A percentile compares a stretch with the other conserved stretches of the same genome.
Conservation (phyloP, 225 moss, liverwort and hornwort species). For the Takakia lepidozioides region DNA sequence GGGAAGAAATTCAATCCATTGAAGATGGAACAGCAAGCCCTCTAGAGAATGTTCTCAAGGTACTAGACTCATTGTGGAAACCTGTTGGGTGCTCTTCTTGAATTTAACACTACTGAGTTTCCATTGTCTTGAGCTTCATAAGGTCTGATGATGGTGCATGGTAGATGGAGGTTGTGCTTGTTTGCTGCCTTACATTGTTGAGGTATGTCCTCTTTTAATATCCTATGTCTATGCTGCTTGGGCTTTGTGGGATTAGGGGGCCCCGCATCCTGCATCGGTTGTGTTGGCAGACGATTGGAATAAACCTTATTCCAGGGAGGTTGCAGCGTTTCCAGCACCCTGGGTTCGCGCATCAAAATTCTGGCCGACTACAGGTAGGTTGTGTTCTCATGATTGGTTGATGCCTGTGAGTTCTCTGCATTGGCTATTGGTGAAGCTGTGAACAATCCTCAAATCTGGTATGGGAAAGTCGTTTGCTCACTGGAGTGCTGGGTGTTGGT, state of each 20-base stretch:
- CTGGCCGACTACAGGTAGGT: slow-evolving; percentile 98
- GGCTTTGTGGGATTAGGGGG: slow-evolving; percentile 37
- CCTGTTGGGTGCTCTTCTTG: no score
- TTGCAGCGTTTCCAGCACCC: slow-evolving; percentile 88
- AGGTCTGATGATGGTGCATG: no score
- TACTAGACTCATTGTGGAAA: slow-evolving; percentile 18
- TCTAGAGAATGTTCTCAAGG: slow-evolving; percentile 69
- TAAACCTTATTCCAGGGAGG: slow-evolving; percentile 82
- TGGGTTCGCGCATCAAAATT: slow-evolving; percentile 96
- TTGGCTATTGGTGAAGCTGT: no score
- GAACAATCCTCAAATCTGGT: no score
- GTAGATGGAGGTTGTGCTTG: no score
- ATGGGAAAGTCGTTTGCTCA: no score
- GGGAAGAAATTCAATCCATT: slow-evolving; percentile 77
- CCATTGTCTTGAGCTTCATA: no score
- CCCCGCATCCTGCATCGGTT: slow-evolving; percentile 82
- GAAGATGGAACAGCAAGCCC: slow-evolving; percentile 64
- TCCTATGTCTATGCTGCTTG: not conserved
- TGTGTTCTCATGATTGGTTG: not conserved
- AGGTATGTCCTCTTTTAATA: no score
- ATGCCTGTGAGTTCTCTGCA: not conserved
- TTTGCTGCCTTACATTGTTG: no score
- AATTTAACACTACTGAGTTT: no score
- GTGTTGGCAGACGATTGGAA: slow-evolving; percentile 76
- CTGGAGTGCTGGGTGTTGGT: no score